These are phyloP conservation scores for Vitis hybrid DNA, from an alignment of 177 flowering plant species.

Conservation along the genomic window DNA sequence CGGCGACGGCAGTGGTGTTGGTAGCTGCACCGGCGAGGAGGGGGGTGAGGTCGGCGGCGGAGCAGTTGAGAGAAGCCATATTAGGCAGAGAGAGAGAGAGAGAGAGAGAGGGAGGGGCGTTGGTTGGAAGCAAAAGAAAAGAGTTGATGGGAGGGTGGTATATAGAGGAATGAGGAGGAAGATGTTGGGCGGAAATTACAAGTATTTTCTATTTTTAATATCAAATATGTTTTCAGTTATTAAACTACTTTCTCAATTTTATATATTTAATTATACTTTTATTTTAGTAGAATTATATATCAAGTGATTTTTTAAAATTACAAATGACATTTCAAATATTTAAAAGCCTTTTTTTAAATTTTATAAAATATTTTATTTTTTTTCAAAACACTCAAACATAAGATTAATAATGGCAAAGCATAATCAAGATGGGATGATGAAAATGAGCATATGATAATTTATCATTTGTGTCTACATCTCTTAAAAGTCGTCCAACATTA, in stretches of 20 bases:
- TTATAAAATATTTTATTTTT: no score
- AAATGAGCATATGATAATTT: neutral
- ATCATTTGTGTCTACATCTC: neutral
- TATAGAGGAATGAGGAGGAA: neutral
- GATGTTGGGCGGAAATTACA: neutral
- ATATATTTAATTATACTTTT: no score
- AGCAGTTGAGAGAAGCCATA: conserved; percentile 22
- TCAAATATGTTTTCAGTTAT: no score
- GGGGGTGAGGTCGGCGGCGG: conserved; percentile 31
- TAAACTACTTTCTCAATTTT: no score
- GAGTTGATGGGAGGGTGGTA: neutral
- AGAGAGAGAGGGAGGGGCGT: neutral
- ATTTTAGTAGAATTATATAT: no score
- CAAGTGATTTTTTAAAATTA: no score
- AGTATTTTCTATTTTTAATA: no score
- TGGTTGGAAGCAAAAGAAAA: neutral
- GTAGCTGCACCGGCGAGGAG: conserved; percentile 25
- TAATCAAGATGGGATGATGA: neutral
- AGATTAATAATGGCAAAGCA: no score
- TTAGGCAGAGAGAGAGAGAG: neutral
- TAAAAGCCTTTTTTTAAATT: no score
- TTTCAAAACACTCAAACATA: no score
- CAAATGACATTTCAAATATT: no score
- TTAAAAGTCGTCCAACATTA: neutral
- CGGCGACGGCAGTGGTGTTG: conserved; percentile 36